Evolutionary conservation across 495 filamentous ascomycete species (phyloP).

Genomic region (Xylaria nigripes): DNA sequence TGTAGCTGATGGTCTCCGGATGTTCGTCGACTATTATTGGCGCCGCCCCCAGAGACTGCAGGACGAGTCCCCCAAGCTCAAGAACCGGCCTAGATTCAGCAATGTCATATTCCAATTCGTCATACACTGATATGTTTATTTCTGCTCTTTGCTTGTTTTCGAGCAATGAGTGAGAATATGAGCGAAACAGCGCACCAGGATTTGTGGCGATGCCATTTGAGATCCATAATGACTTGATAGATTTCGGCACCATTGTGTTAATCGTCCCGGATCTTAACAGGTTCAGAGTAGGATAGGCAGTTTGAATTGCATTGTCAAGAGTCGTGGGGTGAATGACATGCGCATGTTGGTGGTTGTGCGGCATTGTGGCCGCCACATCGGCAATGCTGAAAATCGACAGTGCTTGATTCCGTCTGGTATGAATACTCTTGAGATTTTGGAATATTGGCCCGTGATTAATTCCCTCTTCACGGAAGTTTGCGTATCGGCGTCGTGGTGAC

Average conservation of each 20-base stretch:
- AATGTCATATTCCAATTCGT: no score
- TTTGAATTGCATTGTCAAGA: slow-evolving; percentile 23
- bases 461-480: slow-evolving; percentile 5
- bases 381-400: slow-evolving; percentile 20
- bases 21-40: no score
- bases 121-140: no score
- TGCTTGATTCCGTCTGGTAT: no score
- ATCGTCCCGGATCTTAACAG: slow-evolving; percentile 1
- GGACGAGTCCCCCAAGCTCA: no score
- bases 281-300: slow-evolving; percentile 10
- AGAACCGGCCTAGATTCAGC: no score
- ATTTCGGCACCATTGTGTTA: slow-evolving; percentile 13
- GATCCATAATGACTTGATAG: slow-evolving; percentile 11
- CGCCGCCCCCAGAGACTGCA: no score
- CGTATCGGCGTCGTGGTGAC: slow-evolving; percentile 7
- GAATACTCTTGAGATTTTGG: slow-evolving; percentile 19
- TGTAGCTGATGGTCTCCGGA: no score
- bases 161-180: no score
- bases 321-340: slow-evolving; percentile 38
- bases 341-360: no score
- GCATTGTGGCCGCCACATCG: slow-evolving; percentile 16
- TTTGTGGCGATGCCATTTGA: background rate
- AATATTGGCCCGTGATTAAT: slow-evolving; percentile 20
- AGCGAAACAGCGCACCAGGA: no score
- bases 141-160: no score